Base-by-base conservation (phyloP, 345 rosid genomes). In the Eucalyptus curtisii region DNA sequence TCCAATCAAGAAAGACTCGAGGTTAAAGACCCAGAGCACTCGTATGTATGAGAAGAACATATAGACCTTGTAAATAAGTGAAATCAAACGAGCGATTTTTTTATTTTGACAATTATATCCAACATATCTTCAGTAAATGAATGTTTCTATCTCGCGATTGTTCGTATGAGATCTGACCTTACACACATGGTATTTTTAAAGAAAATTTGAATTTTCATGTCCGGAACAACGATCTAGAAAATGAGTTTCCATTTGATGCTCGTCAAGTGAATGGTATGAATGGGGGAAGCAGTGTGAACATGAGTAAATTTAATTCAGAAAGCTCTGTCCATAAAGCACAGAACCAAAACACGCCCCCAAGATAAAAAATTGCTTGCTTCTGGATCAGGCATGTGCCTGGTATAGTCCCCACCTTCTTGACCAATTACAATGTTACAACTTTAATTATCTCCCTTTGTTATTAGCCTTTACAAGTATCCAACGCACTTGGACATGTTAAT, bases 21-120 rank as follows among this genome's bases (percentile, higher is more conserved):
- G 10, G 0, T 64, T n/a, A 64, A n/a, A 64, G 10, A 7, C 0
- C 5, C 3, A n/a, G 1, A 64, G 2, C 2, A 1, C 30, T 6
- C 5, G 20, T 61, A 61, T 55, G 0, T 55, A 55, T 55, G 13
- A 24, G 13, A 55, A 55, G 13, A 55, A 13, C 13, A 55, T 24
- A 5, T 61, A 61, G 2, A 61, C 0, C 1, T 27, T 61, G 17
- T 3, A 27, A 30, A 30, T 52, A 52, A 52, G 10, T 52, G 25
- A 52, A 52, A 8, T 52, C 2, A 52, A 1, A 13, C 13, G 17
- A 30, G 1, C 0, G 17, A 13, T 61, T 61, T 61, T 61, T 61
- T 0, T 0, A 13, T 61, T 6, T 30, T 13, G 17, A 61, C 33
- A 61, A 61, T 61, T 61, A 3, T 61, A 13, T 61, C 2, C 4